phyloP scores from a whole-genome alignment of 495 filamentous ascomycete genomes.

The Glonium stellatum region DNA sequence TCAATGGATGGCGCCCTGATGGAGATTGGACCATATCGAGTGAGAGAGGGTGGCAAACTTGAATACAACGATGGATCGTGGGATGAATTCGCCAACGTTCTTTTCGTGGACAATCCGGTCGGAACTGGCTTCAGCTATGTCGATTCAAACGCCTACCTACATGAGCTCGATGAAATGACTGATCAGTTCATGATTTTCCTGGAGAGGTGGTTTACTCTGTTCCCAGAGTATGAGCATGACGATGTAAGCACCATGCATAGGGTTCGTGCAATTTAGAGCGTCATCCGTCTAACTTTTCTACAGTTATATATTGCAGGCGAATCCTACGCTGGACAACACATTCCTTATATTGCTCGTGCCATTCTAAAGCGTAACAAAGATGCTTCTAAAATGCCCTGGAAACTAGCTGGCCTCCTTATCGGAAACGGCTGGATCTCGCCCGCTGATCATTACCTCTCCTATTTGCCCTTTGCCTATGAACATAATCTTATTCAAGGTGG shows the following conservation, averaged over 20 bases:
- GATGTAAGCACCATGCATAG: conserved; percentile 58
- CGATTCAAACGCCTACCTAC: conserved; percentile 74
- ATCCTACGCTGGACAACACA: conserved; percentile 95
- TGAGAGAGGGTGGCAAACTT: conserved; percentile 68
- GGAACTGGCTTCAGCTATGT: conserved; percentile 96
- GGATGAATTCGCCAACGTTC: conserved; percentile 93
- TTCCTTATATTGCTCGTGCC: conserved; percentile 86
- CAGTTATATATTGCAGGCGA: conserved; percentile 92
- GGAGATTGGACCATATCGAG: conserved; percentile 90
- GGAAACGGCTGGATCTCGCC: conserved; percentile 97
- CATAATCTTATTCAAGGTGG: conserved; percentile 62
- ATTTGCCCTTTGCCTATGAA: conserved; percentile 70
- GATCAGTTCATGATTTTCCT: conserved; percentile 80
- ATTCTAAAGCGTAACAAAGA: conserved; percentile 78
- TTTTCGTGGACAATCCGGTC: conserved; percentile 95
- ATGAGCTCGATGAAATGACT: conserved; percentile 83
- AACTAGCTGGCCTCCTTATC: conserved; percentile 80
- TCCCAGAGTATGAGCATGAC: conserved; percentile 87
- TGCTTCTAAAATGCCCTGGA: conserved; percentile 52
- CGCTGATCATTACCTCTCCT: conserved; percentile 80
- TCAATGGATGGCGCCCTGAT: conserved; percentile 96
- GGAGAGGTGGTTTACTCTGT: conserved; percentile 80
- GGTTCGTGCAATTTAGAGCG: neutral
- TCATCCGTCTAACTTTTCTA: neutral
- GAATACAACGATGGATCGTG: conserved; percentile 84